Base-by-base conservation (phyloP, 345 rosid genomes). In the Euphorbia pulcherrima region DNA sequence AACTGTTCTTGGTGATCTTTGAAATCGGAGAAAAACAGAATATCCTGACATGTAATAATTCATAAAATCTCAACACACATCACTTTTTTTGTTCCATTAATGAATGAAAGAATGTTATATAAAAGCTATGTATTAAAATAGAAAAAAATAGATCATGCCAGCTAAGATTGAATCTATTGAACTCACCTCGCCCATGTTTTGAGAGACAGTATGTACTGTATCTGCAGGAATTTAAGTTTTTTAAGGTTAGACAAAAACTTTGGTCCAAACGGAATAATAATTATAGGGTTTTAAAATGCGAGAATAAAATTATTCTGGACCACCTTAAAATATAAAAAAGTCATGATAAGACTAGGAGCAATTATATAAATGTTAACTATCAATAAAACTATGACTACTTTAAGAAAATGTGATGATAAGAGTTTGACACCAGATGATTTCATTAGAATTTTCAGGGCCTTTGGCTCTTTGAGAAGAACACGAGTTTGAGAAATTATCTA, bases 1-100 rank as follows among this genome's bases (percentile, higher is more conserved):
- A 96, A 86, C 69, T 80, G 87, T 62, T 87, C 92, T 21, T 75
- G 80, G 24, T 79, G 82, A 59, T 82, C 82, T 28, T 78, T 77
- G 63, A 80, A 82, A 73, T 83, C 79, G 7, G 97, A 80, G 81
- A 87, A 85, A 73, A 90, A 86, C 74, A 88, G 76, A 68, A 84
- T 64, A 72, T 86, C 85, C 98, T 90, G 89, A 44, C 82, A 78
- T 60, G 24, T 55, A n/a, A 41, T 57, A 74, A 52, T 66, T 68
- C 24, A 60, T 26, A 44, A 20, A 46, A 30, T 62, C 62, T 81
- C 63, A 79, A 51, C 13, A 55, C 24, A 5, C 35, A 14, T 2
- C 47, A 40, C n/a, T n/a, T n/a, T 8, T 2, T 11, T 39, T 39
- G 6, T 39, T 44, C 3, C 50, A 1, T 44, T 16, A 20, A 46